These are phyloP conservation scores for Xylariaceae sp. DNA, from an alignment of 2,329 filamentous ascomycete genomes.

Conservation along the genomic window DNA sequence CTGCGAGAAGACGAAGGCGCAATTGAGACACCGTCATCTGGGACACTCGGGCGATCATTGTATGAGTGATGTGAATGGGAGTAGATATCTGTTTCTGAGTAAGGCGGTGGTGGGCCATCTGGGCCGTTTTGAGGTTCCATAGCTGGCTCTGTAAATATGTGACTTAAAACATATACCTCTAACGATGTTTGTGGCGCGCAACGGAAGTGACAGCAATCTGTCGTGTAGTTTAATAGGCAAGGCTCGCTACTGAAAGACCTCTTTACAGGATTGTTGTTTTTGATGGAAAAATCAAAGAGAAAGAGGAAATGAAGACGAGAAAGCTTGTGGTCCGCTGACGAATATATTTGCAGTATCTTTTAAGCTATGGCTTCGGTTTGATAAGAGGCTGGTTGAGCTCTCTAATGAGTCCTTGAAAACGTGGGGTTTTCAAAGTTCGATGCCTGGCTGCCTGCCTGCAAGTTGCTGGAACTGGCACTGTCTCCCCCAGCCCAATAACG, in stretches of 20 bases:
- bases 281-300: not conserved
- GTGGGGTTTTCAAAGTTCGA: constrained; percentile 16
- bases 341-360: not conserved
- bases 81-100: constrained; percentile 64
- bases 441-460: constrained; percentile 16
- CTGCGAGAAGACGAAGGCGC: constrained; percentile 51
- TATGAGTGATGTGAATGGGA: constrained; percentile 49
- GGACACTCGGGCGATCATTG: constrained; percentile 34
- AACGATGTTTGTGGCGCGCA: not conserved
- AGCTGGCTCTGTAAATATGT: not conserved
- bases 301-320: not conserved
- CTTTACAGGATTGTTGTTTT: not conserved
- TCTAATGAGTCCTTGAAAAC: not conserved
- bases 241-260: not conserved
- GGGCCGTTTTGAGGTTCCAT: constrained; percentile 48
- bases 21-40: constrained; percentile 47
- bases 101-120: constrained; percentile 60
- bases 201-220: not conserved
- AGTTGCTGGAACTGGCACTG: not conserved
- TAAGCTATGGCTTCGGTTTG: not conserved
- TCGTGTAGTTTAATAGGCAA: not conserved
- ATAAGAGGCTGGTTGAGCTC: not conserved
- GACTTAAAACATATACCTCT: too few species aligned
- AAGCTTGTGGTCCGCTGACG: not conserved
- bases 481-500: constrained; percentile 7